These are phyloP conservation scores for Cyamopsis tetragonoloba DNA, from an alignment of 306 rosid genomes.

Conservation along the genomic window DNA sequence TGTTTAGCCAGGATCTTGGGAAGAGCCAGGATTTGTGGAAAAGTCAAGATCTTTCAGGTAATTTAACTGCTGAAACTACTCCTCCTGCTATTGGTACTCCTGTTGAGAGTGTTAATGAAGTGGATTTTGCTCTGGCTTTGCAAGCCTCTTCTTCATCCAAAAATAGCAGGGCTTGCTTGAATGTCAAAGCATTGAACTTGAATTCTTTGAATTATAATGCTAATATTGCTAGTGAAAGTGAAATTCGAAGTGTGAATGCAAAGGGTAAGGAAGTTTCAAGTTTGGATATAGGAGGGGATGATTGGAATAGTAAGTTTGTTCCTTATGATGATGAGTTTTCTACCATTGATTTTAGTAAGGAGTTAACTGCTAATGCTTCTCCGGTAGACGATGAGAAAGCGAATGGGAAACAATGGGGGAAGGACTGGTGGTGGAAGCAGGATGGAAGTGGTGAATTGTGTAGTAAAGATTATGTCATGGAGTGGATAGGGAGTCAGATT, in stretches of 20 bases:
- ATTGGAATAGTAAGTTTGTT: constrained; percentile 69
- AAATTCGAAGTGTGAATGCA: constrained; percentile 38
- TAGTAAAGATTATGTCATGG: constrained; percentile 88
- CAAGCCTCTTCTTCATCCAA: constrained; percentile 87
- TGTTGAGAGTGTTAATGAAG: constrained; percentile 76
- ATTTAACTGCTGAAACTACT: constrained; percentile 67
- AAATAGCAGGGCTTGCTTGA: constrained; percentile 48
- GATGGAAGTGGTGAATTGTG: constrained; percentile 79
- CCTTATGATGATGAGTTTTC: constrained; percentile 75
- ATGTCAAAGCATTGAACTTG: constrained; percentile 62
- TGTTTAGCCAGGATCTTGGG: constrained; percentile 90
- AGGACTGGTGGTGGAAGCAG: constrained; percentile 99
- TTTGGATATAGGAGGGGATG: constrained; percentile 54
- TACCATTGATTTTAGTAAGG: constrained; percentile 75
- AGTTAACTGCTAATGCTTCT: constrained; percentile 45
- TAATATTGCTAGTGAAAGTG: constrained; percentile 56
- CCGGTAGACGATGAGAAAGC: constrained; percentile 49
- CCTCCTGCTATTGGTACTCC: constrained; percentile 76
- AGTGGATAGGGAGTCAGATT: constrained; percentile 98
- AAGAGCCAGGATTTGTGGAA: constrained; percentile 73
- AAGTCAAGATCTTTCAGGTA: constrained; percentile 86
- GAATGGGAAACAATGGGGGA: constrained; percentile 74
- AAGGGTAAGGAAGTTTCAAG: constrained; percentile 77
- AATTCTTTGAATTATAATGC: constrained; percentile 64
- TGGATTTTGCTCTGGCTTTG: constrained; percentile 92